Evolutionary conservation across 2,329 filamentous ascomycete species (phyloP).

Genomic region (Aspergillus bombycis): DNA sequence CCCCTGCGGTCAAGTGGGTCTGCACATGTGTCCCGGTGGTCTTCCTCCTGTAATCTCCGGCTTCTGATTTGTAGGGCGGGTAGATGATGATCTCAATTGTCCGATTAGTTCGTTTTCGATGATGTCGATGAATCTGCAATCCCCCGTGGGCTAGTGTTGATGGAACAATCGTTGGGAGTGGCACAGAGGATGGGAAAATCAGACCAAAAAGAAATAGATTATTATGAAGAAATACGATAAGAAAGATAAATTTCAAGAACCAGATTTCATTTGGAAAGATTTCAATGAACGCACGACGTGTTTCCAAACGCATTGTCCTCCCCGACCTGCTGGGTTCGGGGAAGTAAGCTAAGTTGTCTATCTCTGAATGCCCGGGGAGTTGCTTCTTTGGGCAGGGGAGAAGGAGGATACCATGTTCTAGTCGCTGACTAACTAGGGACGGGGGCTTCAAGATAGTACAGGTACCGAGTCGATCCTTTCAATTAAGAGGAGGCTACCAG

Average conservation of each 20-base stretch:
- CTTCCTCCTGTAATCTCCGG: slow-evolving; percentile 25
- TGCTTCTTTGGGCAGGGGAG: not conserved
- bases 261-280: not conserved
- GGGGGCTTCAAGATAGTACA: not conserved
- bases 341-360: not conserved
- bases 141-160: not conserved
- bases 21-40: slow-evolving; percentile 22
- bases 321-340: not conserved
- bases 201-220: too few species aligned
- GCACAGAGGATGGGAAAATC: too few species aligned
- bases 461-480: not conserved
- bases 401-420: too few species aligned
- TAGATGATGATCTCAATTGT: slow-evolving; percentile 25
- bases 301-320: not conserved
- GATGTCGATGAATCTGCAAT: slow-evolving; percentile 21
- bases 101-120: slow-evolving; percentile 10
- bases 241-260: too few species aligned
- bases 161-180: too few species aligned
- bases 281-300: not conserved
- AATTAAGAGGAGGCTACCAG: not conserved
- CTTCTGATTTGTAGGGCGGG: slow-evolving; percentile 27
- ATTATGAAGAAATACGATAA: too few species aligned
- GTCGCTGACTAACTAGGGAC: not conserved
- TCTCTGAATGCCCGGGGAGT: not conserved
- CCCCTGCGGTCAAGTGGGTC: slow-evolving; percentile 20